phyloP scores from a whole-genome alignment of 2,329 filamentous ascomycete species.

The Polytolypa hystricis region DNA sequence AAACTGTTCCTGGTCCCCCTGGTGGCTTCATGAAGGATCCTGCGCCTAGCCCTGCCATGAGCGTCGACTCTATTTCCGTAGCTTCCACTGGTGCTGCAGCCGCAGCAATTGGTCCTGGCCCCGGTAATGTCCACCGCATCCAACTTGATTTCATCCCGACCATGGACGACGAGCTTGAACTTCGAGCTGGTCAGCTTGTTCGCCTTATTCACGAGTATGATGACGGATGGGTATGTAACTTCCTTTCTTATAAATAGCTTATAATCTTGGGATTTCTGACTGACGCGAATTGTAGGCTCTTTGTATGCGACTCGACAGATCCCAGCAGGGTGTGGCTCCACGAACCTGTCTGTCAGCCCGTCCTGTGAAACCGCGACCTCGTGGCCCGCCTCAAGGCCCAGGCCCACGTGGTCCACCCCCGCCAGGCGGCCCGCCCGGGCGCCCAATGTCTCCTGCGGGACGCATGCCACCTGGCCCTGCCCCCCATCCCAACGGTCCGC shows the following conservation, averaged over 20 bases:
- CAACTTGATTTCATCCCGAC: constrained; percentile 90
- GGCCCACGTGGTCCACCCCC: constrained; percentile 24
- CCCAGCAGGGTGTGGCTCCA: constrained; percentile 83
- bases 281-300: constrained; percentile 55
- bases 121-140: constrained; percentile 71
- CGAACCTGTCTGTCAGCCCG: constrained; percentile 87
- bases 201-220: constrained; percentile 91
- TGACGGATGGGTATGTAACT: constrained; percentile 78
- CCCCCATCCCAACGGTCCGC: constrained; percentile 11
- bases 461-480: constrained; percentile 17
- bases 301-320: constrained; percentile 80
- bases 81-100: constrained; percentile 43
- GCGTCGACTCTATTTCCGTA: constrained; percentile 17
- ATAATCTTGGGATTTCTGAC: constrained; percentile 9
- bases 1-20: constrained; percentile 7
- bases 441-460: constrained; percentile 17
- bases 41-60: constrained; percentile 17
- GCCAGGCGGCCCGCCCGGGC: constrained; percentile 25
- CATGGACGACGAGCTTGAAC: constrained; percentile 80
- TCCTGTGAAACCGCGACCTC: constrained; percentile 72
- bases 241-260: neutral
- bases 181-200: constrained; percentile 72
- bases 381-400: constrained; percentile 24
- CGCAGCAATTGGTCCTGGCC: constrained; percentile 48
- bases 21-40: constrained; percentile 7